Percentiles rank a stretch among this genome's conserved stretches.
Evolutionary conservation across 2,329 filamentous ascomycete species (phyloP).

Genomic region (Cladophialophora carrionii): DNA sequence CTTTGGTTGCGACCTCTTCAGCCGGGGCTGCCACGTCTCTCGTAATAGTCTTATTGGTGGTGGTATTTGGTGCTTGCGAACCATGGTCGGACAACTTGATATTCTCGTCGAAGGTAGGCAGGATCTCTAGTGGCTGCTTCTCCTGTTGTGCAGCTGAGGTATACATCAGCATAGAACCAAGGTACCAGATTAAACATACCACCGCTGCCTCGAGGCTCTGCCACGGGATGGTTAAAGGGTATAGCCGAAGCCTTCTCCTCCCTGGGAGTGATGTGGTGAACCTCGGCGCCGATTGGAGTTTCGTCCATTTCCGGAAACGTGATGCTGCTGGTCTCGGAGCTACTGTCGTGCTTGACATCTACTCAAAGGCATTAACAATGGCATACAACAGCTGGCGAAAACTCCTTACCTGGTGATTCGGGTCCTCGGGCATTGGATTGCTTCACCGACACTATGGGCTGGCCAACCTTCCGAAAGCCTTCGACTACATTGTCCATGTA

Average conservation of each 20-base stretch:
- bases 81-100: constrained; percentile 2
- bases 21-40: background rate
- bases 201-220: background rate
- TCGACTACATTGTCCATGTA: constrained; percentile 32
- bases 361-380: background rate
- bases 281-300: background rate
- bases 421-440: background rate
- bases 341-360: background rate
- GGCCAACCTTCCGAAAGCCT: constrained; percentile 16
- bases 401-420: background rate
- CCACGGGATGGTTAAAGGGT: background rate
- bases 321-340: background rate
- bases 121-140: background rate
- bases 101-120: constrained; percentile 4
- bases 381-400: background rate
- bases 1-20: background rate
- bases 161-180: background rate
- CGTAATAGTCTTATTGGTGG: background rate
- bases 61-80: background rate
- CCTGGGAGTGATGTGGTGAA: background rate
- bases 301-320: constrained; percentile 10
- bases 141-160: background rate
- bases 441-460: background rate
- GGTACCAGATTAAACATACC: background rate
- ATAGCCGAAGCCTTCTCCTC: background rate